Evolutionary conservation across 306 rosid species (phyloP).

Genomic region (Cucurbita pepo): DNA sequence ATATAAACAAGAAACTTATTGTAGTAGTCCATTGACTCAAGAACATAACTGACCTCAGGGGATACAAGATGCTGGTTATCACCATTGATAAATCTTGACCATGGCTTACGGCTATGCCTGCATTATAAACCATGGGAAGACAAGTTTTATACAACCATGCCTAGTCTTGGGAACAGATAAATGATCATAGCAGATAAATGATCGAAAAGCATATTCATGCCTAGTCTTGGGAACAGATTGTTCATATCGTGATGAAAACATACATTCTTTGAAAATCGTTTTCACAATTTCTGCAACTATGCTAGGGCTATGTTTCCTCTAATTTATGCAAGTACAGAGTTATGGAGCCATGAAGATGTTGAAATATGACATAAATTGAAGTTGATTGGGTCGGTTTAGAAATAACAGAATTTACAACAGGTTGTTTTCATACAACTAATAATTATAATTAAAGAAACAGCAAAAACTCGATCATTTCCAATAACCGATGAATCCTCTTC

Average conservation of each 20-base stretch:
- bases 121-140: conserved; percentile 2
- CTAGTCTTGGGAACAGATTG: background rate
- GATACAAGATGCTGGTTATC: conserved; percentile 95
- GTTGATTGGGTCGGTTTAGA: background rate
- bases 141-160: background rate
- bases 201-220: background rate
- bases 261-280: background rate
- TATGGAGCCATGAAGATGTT: background rate
- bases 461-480: background rate
- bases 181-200: background rate
- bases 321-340: background rate
- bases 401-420: background rate
- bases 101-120: conserved; percentile 98
- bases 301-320: background rate
- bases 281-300: background rate
- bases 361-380: background rate
- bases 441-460: background rate
- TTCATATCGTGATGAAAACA: background rate
- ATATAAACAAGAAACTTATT: background rate
- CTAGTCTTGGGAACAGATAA: background rate
- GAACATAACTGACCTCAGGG: conserved; percentile 51
- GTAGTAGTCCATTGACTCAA: background rate
- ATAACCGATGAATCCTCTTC: background rate
- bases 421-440: background rate
- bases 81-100: conserved; percentile 80